phyloP scores from a whole-genome alignment of 2,329 filamentous ascomycete species.

The Madurella mycetomatis region DNA sequence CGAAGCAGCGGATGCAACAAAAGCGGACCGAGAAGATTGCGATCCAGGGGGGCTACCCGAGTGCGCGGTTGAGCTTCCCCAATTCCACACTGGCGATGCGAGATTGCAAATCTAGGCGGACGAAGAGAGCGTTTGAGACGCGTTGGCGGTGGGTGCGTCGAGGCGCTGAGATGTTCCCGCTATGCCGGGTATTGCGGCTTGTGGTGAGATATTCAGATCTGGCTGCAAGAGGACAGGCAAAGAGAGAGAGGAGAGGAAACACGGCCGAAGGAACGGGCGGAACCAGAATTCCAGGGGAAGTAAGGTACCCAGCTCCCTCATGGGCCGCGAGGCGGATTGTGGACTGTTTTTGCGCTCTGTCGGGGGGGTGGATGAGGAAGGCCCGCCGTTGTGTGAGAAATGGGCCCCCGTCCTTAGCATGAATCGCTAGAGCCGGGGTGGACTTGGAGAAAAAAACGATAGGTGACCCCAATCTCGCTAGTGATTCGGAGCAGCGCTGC shows the following conservation, averaged over 20 bases:
- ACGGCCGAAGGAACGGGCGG: constrained; percentile 4
- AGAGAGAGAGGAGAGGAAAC: background rate
- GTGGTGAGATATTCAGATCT: background rate
- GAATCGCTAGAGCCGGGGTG: constrained; percentile 32
- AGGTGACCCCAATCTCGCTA: constrained; percentile 41
- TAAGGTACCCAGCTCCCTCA: constrained; percentile 11
- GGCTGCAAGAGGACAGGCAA: background rate
- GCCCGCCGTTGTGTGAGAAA: constrained; percentile 17
- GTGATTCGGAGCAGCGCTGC: constrained; percentile 30
- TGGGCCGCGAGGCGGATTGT: constrained; percentile 8
- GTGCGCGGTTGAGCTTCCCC: background rate
- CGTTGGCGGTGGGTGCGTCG: background rate
- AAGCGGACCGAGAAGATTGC: constrained; percentile 11
- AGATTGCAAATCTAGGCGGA: constrained; percentile 4
- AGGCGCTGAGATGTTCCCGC: background rate
- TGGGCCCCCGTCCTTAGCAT: constrained; percentile 32
- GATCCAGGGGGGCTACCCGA: constrained; percentile 1
- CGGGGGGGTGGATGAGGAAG: constrained; percentile 16
- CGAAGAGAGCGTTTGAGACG: background rate
- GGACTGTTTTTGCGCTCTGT: constrained; percentile 10
- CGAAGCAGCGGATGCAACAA: constrained; percentile 20
- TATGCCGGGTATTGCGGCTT: background rate
- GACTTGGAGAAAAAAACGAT: constrained; percentile 29
- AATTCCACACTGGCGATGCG: constrained; percentile 1
- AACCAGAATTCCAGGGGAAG: constrained; percentile 1